Percentiles rank a stretch among this genome's conserved stretches.
phyloP scores from a whole-genome alignment of 1,139 yeast species.

The Pichia sp. region DNA sequence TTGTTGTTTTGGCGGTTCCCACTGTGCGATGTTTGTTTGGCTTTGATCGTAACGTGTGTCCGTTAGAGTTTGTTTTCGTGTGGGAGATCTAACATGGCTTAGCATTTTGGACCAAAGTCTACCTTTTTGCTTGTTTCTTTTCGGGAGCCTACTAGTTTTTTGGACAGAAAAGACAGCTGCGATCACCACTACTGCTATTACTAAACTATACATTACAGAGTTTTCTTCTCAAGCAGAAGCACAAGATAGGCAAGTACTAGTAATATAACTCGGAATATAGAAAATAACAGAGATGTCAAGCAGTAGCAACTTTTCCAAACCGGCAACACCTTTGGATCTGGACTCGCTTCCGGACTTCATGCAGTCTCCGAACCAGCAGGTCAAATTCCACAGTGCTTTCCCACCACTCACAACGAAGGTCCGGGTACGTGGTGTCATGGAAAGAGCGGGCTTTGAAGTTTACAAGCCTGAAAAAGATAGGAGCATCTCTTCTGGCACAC shows the following conservation, averaged over 20 bases:
- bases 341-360: constrained; percentile 30
- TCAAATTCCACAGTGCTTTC: constrained; percentile 36
- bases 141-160: no score
- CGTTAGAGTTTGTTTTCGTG: background rate
- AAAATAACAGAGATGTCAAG: background rate
- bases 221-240: no score
- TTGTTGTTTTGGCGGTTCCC: background rate
- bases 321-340: constrained; percentile 17
- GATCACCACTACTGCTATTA: no score
- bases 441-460: constrained; percentile 61
- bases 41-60: background rate
- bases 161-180: no score
- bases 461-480: constrained; percentile 26
- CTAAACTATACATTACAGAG: no score
- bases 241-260: no score
- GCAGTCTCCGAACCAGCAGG: constrained; percentile 27
- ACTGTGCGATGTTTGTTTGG: background rate
- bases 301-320: background rate
- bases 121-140: no score
- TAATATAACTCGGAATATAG: background rate
- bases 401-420: constrained; percentile 53
- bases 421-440: constrained; percentile 53
- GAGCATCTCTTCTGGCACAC: background rate
- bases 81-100: no score
- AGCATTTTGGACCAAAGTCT: no score